Conservation (phyloP, 2,329 filamentous ascomycete species). For the Rhytidhysteron rufulum region DNA sequence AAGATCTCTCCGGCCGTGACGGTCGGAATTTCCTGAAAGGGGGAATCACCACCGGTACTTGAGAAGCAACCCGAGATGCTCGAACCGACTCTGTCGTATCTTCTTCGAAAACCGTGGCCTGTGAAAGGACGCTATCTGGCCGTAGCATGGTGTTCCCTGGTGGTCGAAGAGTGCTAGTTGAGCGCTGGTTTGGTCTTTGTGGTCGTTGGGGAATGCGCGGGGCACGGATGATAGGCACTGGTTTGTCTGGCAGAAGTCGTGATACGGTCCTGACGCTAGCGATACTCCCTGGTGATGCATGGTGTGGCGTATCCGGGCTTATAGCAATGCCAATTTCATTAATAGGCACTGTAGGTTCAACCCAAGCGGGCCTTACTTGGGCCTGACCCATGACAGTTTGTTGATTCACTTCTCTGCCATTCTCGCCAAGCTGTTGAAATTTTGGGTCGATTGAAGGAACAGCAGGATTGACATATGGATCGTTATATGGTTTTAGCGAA, state of each 20-base stretch:
- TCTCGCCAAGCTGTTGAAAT: slow-evolving; percentile 5
- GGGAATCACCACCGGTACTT: slow-evolving; percentile 27
- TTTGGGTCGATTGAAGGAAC: neutral
- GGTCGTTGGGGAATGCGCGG: slow-evolving; percentile 5
- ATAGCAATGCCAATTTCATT: slow-evolving; percentile 37
- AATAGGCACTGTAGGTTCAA: slow-evolving; percentile 19
- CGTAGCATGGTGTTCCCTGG: slow-evolving; percentile 11
- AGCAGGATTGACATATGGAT: neutral
- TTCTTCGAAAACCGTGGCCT: slow-evolving; percentile 37
- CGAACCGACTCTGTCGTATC: slow-evolving; percentile 22
- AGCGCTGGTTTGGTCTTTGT: slow-evolving; percentile 6
- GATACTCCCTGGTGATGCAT: slow-evolving; percentile 5
- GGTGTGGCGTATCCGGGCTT: slow-evolving; percentile 22
- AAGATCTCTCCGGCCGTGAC: slow-evolving; percentile 14
- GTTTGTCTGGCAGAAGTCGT: slow-evolving; percentile 19
- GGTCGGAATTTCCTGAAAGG: slow-evolving; percentile 32
- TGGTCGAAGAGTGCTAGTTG: slow-evolving; percentile 7
- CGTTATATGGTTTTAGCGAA: neutral
- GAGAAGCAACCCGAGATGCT: slow-evolving; percentile 26
- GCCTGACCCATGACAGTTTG: slow-evolving; percentile 19
- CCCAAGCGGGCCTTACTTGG: slow-evolving; percentile 17
- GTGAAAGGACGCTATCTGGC: slow-evolving; percentile 28
- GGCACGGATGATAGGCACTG: slow-evolving; percentile 8
- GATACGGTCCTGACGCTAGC: slow-evolving; percentile 9
- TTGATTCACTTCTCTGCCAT: slow-evolving; percentile 10